Evolutionary conservation across 2,329 filamentous ascomycete genomes (phyloP).

Genomic region (Pseudocercospora musae): DNA sequence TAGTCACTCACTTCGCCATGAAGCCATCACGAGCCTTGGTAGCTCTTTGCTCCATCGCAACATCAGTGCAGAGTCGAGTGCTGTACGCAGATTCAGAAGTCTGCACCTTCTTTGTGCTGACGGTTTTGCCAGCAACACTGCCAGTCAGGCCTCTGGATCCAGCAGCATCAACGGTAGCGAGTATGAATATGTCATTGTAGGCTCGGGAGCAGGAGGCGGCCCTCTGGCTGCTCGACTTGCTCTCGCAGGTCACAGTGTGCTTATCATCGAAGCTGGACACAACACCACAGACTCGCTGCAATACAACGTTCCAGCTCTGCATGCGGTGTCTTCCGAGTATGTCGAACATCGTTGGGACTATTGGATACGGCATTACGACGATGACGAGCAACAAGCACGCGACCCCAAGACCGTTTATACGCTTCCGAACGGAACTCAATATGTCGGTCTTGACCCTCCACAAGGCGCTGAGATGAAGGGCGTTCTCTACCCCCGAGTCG

Average conservation of each 20-base stretch:
- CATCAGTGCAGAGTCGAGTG: neutral
- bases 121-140: neutral
- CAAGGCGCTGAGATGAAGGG: constrained; percentile 52
- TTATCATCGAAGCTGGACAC: constrained; percentile 61
- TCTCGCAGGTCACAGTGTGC: constrained; percentile 56
- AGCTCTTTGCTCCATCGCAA: neutral
- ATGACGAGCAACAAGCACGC: constrained; percentile 51
- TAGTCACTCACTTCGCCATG: neutral
- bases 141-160: neutral
- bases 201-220: constrained; percentile 58
- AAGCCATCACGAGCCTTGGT: neutral
- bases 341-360: constrained; percentile 62
- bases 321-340: constrained; percentile 44
- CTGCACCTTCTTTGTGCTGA: neutral
- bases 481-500: constrained; percentile 57
- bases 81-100: no score
- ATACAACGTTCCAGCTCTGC: constrained; percentile 55
- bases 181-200: constrained; percentile 63
- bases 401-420: constrained; percentile 60
- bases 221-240: constrained; percentile 59
- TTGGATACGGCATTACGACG: constrained; percentile 60
- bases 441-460: constrained; percentile 55
- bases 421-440: constrained; percentile 49
- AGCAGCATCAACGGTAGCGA: constrained; percentile 3
- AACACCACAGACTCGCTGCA: constrained; percentile 53